phyloP scores from a whole-genome alignment of 116 monocot genomes.

The Phalaenopsis hybrid region DNA sequence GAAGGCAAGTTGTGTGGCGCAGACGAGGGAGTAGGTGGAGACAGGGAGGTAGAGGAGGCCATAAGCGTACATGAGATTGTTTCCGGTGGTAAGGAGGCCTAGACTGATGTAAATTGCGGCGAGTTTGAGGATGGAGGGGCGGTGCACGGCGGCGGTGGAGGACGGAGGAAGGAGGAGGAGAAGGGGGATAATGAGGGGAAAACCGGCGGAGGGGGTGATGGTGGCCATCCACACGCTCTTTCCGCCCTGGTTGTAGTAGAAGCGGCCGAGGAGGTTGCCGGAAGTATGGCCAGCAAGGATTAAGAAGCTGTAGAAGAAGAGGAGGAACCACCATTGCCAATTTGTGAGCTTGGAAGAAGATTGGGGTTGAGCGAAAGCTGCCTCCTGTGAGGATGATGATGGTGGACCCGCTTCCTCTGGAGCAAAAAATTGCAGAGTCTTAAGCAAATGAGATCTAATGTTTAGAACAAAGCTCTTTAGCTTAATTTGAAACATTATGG shows the following conservation, averaged over 20 bases:
- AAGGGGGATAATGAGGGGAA: neutral
- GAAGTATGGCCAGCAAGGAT: constrained; percentile 1
- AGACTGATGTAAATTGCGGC: constrained; percentile 6
- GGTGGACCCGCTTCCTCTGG: neutral
- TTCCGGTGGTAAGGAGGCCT: constrained; percentile 16
- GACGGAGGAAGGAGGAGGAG: too few species aligned
- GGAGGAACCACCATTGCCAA: constrained; percentile 1
- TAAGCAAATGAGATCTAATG: too few species aligned
- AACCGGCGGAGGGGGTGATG: neutral
- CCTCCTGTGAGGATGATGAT: neutral
- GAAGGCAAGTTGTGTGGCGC: constrained; percentile 34
- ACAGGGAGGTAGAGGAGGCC: constrained; percentile 28
- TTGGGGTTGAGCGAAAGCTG: neutral
- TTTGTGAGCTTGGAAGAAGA: neutral
- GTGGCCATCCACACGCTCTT: constrained; percentile 8
- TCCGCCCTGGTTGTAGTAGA: neutral
- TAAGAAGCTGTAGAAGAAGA: neutral
- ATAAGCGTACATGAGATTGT: constrained; percentile 38
- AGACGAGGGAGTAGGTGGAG: constrained; percentile 36
- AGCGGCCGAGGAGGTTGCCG: neutral
- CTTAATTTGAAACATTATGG: too few species aligned
- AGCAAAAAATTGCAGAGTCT: neutral
- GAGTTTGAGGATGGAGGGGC: neutral
- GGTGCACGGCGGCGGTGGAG: neutral
- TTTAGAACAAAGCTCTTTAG: too few species aligned